Base-by-base conservation (phyloP, 371 early-diverging fungal species). In the Lichtheimia ramosa region DNA sequence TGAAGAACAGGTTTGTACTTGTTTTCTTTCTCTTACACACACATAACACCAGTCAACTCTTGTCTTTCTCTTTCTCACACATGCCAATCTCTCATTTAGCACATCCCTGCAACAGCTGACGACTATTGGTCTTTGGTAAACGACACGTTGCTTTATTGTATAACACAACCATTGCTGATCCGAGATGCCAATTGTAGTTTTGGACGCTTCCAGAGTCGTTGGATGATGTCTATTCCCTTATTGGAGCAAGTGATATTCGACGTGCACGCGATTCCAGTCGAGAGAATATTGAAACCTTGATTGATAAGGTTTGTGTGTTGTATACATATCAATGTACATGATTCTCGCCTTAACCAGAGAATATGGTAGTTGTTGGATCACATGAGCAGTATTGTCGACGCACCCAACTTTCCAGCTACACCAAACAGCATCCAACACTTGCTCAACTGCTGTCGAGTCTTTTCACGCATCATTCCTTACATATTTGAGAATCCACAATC, bases 151-250 rank as follows among this genome's bases (percentile, higher is more conserved):
- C 21, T 21, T 40, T 43, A 16, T 24, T 5, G 5, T 3, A 16
- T 21, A n/a, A 39, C 27, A 16, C 46, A 21, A 10, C 16, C 6
- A n/a, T 7, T 46, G 18, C 46, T 46, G 46, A 14, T 48, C 20
- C 34, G 34, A 34, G 34, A 34, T 34, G 10, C 10, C 34, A 34
- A 34, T 16, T 54, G 1, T 65, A 89, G 89, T 89, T 90, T 68
- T 91, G 90, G 90, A 73, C 71, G 15, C 78, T 96, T 15, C 92
- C 93, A 2, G 93, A 92, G 39, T 78, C 84, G 20, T 80, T 88
- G 46, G 94, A 95, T 59, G 95, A 95, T 73, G 86, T 94, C 8
- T 93, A 89, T 71, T 88, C 92, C 34, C 85, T 95, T 20, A 84
- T 94, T 41, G 83, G 92, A n/a, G 84, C 89, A 3, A 84, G 85